phyloP scores from a whole-genome alignment of 331 rosid genomes.

The Acacia concinna region DNA sequence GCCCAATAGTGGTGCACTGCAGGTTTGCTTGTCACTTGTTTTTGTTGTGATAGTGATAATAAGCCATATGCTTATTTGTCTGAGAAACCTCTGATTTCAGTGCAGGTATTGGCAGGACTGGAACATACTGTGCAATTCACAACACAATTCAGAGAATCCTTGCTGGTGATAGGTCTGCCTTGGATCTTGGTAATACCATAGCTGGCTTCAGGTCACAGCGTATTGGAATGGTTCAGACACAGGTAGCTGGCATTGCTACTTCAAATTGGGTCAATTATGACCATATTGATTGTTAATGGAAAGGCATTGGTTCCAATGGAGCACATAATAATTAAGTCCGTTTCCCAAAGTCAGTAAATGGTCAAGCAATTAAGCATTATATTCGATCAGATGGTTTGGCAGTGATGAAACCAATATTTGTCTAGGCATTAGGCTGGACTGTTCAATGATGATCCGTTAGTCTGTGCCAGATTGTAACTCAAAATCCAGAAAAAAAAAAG shows the following conservation, averaged over 20 bases:
- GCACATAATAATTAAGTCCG: conserved; percentile 1
- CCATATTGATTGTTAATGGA: conserved; percentile 30
- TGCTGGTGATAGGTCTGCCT: conserved; percentile 84
- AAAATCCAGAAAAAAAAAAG: neutral
- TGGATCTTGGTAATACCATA: conserved; percentile 69
- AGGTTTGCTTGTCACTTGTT: conserved; percentile 54
- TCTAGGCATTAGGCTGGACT: neutral
- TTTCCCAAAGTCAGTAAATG: conserved; percentile 23
- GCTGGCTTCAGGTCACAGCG: conserved; percentile 85
- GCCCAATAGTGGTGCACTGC: conserved; percentile 95
- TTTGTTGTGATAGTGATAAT: neutral
- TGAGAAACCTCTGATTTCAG: conserved; percentile 67
- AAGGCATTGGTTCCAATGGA: conserved; percentile 3
- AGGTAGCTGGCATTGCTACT: conserved; percentile 49
- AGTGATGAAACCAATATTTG: neutral
- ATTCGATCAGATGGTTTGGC: conserved; percentile 8
- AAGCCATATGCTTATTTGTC: conserved; percentile 31
- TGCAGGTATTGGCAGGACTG: conserved; percentile 99
- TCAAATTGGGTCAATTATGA: conserved; percentile 3
- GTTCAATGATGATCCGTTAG: neutral
- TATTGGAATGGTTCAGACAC: conserved; percentile 96
- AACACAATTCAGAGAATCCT: conserved; percentile 91
- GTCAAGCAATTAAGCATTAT: neutral
- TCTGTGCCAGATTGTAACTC: neutral
- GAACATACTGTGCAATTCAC: conserved; percentile 91